Base-by-base conservation (phyloP, 345 rosid genomes). In the Eucalyptus pumila region DNA sequence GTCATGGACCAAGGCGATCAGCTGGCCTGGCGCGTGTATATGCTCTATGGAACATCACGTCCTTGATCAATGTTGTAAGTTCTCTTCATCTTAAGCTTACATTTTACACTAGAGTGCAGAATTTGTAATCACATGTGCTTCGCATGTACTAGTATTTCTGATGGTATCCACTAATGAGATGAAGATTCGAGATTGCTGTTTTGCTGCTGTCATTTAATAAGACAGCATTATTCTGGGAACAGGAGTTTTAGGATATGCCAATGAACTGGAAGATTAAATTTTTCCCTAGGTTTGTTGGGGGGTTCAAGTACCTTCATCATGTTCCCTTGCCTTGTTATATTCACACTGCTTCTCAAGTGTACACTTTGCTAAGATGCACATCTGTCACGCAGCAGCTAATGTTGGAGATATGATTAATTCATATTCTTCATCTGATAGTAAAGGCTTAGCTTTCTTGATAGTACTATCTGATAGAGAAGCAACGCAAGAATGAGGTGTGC, bases 1-100 rank as follows among this genome's bases (percentile, higher is more conserved):
- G 98, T 90, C 98, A 96, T 50, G 99, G 99, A 90, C 99, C 97
- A 49, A 92, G 94, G 90, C 95, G 96, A 86, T 94, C 99, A 4
- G 99, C 99, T n/a, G 93, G 95, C 87, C 95, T 95, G 15, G 94
- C 98, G 16, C 98, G 98, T 87, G 89, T 95, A 51, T 97, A 97
- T 94, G 99, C 99, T 80, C 49, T 96, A 92, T 97, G 99, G 99
- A 97, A 97, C 48, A 37, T 97, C 58, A 93, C 96, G 30, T 97
- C 99, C 45, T 90, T 97, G 91, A 92, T 93, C 93, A 97, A 96
- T 81, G 95, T 95, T 32, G 99, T 97, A 95, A 96, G 98, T 94
- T 87, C 11, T 87, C 89, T 50, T 76, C 45, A 76, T 76, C 83
- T 76, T 76, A 40, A 76, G 47, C 47, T 76, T 19, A 37, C 83